phyloP scores from a whole-genome alignment of 805 yeast species.

The Candida bentonensis region DNA sequence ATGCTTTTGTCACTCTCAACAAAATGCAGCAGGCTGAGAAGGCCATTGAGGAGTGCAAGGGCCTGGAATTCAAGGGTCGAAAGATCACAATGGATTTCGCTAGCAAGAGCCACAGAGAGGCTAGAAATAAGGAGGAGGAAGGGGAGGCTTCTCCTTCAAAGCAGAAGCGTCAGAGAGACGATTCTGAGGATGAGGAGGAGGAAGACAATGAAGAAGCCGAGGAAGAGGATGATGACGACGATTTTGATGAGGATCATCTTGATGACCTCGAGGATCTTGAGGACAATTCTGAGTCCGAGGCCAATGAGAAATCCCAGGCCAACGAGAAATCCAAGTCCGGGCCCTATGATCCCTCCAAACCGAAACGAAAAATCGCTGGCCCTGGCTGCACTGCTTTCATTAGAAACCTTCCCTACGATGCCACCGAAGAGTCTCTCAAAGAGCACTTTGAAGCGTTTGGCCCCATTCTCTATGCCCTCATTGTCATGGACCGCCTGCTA shows the following conservation, averaged over 20 bases:
- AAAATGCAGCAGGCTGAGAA: conserved; percentile 60
- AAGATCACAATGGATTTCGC: conserved; percentile 92
- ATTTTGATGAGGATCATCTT: conserved; percentile 14
- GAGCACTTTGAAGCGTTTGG: conserved; percentile 81
- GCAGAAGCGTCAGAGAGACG: conserved; percentile 27
- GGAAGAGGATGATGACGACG: conserved; percentile 17
- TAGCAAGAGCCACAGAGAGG: too few species aligned
- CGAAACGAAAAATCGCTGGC: conserved; percentile 19
- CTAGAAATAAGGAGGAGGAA: conserved; percentile 65
- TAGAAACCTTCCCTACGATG: conserved; percentile 89
- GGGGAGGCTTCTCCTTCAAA: conserved; percentile 41
- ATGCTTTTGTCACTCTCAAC: conserved; percentile 87
- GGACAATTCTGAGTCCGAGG: conserved; percentile 21
- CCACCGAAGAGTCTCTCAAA: conserved; percentile 61
- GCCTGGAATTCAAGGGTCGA: conserved; percentile 74
- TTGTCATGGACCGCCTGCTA: conserved; percentile 75
- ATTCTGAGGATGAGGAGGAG: conserved; percentile 26
- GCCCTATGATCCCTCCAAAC: conserved; percentile 14
- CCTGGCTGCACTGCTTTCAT: conserved; percentile 53
- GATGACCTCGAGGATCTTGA: conserved; percentile 17
- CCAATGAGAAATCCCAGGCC: conserved; percentile 25
- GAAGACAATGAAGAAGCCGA: conserved; percentile 21
- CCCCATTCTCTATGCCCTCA: conserved; percentile 79
- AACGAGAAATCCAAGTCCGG: conserved; percentile 23
- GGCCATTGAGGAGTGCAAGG: conserved; percentile 65